These are phyloP conservation scores for Grigorovia yakushimaensis DNA, from an alignment of 805 yeast species.

Conservation along the genomic window DNA sequence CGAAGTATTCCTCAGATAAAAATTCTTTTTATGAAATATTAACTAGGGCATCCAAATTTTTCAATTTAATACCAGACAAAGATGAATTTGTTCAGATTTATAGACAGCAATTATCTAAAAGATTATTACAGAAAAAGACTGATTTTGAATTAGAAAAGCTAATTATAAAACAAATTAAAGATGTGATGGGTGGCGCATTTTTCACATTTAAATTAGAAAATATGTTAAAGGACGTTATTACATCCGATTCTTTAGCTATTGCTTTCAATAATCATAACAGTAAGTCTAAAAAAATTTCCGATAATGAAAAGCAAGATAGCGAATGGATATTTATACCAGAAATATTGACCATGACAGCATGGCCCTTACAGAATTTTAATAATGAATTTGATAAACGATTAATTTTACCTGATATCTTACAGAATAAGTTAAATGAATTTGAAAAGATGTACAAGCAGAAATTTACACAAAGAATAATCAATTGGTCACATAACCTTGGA, in stretches of 20 bases:
- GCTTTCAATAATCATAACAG: background rate
- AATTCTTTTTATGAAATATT: constrained; percentile 32
- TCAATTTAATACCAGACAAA: constrained; percentile 66
- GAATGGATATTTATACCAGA: constrained; percentile 38
- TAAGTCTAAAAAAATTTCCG: background rate
- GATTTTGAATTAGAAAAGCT: constrained; percentile 56
- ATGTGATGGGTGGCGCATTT: constrained; percentile 62
- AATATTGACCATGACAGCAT: constrained; percentile 50
- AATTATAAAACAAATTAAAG: constrained; percentile 56
- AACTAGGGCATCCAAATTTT: constrained; percentile 47
- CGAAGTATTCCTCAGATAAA: constrained; percentile 34
- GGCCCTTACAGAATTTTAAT: constrained; percentile 49
- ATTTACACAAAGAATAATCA: constrained; percentile 49
- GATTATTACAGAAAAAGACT: constrained; percentile 47
- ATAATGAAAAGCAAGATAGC: constrained; percentile 10
- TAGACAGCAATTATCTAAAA: constrained; percentile 76
- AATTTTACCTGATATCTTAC: constrained; percentile 37
- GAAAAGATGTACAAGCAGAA: constrained; percentile 41
- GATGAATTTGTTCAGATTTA: constrained; percentile 79
- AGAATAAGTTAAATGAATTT: constrained; percentile 34
- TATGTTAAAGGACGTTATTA: constrained; percentile 72
- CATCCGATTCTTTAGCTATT: constrained; percentile 36
- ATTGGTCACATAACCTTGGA: constrained; percentile 81
- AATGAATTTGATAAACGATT: constrained; percentile 24
- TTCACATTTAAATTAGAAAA: constrained; percentile 74